Evolutionary conservation across 2,329 filamentous ascomycete genomes (phyloP).

Genomic region (Trichoderma harzianum): DNA sequence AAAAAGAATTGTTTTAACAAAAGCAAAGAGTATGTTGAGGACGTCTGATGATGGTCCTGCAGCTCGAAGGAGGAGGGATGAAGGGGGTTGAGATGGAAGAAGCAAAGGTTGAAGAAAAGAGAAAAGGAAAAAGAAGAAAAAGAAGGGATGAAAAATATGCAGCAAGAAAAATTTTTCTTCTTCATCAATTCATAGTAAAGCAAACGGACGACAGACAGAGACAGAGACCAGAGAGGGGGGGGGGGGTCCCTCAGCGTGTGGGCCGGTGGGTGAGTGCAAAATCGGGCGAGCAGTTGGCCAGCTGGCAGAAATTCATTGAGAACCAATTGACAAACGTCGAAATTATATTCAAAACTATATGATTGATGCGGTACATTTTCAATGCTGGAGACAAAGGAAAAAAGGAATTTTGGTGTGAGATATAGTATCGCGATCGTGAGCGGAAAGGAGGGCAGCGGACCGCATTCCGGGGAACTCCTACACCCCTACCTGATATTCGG

Average conservation of each 20-base stretch:
- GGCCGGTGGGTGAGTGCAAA: constrained; percentile 2
- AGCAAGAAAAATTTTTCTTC: background rate
- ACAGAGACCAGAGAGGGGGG: background rate
- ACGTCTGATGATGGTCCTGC: background rate
- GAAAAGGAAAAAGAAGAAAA: background rate
- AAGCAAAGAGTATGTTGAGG: background rate
- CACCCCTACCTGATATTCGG: background rate
- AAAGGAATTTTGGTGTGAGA: background rate
- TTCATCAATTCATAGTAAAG: background rate
- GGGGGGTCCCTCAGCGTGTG: background rate
- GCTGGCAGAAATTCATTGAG: constrained; percentile 3
- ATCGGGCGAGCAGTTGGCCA: constrained; percentile 4
- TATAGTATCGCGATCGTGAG: background rate
- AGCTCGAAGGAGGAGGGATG: background rate
- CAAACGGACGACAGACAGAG: background rate
- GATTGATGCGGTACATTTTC: background rate
- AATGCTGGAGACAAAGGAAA: background rate
- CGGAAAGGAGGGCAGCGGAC: background rate
- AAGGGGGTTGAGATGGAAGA: constrained; percentile 1
- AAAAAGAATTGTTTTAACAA: background rate
- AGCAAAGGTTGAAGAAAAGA: background rate
- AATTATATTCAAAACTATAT: background rate
- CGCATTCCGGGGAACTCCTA: background rate
- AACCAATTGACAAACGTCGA: background rate
- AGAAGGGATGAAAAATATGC: background rate